Conservation (phyloP, 2,329 filamentous ascomycete genomes). For the Penicillium digitatum region DNA sequence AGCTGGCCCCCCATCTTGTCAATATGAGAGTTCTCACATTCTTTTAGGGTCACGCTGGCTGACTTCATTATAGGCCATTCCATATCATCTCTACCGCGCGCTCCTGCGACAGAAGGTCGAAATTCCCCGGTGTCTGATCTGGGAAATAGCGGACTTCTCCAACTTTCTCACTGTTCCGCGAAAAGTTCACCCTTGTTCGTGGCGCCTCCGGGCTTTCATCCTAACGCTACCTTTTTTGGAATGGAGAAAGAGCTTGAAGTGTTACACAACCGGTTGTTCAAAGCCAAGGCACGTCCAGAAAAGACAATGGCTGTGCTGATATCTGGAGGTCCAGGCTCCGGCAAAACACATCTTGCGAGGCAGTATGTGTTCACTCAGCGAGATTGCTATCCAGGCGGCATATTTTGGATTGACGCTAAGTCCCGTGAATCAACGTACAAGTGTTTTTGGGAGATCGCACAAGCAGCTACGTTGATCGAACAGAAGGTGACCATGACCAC, state of each 20-base stretch:
- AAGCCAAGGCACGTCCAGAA: conserved; percentile 53
- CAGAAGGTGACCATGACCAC: conserved; percentile 38
- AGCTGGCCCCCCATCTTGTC: conserved; percentile 13
- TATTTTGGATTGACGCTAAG: conserved; percentile 67
- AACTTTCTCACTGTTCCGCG: conserved; percentile 22
- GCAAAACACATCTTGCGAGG: conserved; percentile 65
- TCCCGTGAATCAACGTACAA: conserved; percentile 56
- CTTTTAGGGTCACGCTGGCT: conserved; percentile 30
- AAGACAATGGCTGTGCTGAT: conserved; percentile 63
- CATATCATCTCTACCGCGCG: conserved; percentile 21
- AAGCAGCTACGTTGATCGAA: conserved; percentile 51
- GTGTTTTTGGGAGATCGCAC: conserved; percentile 64
- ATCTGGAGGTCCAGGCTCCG: conserved; percentile 61
- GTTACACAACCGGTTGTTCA: conserved; percentile 58
- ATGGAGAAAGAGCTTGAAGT: conserved; percentile 56
- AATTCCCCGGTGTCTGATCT: conserved; percentile 26
- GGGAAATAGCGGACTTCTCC: conserved; percentile 21
- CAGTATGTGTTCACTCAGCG: conserved; percentile 63
- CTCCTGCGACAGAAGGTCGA: conserved; percentile 23
- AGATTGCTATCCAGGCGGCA: conserved; percentile 58
- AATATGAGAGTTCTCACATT: conserved; percentile 12
- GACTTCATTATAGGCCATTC: conserved; percentile 37
- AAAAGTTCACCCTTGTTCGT: conserved; percentile 38
- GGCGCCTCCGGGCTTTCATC: conserved; percentile 56
- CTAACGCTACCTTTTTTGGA: conserved; percentile 61